Conservation (phyloP, 345 rosid genomes). For the Eucalyptus erythrocorys region DNA sequence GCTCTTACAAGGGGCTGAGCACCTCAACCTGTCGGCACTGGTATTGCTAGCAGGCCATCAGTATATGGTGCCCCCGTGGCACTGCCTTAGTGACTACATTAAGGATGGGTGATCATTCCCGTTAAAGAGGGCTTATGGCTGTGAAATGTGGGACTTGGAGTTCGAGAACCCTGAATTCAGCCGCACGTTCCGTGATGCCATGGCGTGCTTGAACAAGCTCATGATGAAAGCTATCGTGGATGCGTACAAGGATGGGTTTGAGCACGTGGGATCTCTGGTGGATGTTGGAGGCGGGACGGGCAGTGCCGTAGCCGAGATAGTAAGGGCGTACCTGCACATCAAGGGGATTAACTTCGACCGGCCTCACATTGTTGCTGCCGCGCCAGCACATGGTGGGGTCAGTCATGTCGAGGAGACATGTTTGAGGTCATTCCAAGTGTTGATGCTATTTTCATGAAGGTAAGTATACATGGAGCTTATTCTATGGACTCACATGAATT, state of each 20-base stretch:
- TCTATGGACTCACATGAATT: neutral
- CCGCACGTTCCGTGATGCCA: neutral
- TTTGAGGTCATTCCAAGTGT: slow-evolving; percentile 3
- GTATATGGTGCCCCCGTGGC: slow-evolving; percentile 3
- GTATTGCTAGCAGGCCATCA: slow-evolving; percentile 3
- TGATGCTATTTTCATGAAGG: slow-evolving; percentile 5
- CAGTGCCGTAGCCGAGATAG: neutral
- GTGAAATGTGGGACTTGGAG: neutral
- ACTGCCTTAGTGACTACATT: neutral
- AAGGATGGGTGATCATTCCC: neutral
- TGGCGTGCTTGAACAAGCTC: slow-evolving; percentile 1
- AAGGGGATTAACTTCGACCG: slow-evolving; percentile 8
- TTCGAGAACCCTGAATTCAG: neutral
- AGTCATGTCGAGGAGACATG: slow-evolving; percentile 8
- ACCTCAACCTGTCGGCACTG: slow-evolving; percentile 11
- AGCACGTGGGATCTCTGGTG: neutral
- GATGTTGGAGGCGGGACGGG: slow-evolving; percentile 16
- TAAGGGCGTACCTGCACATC: neutral
- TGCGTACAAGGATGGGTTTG: slow-evolving; percentile 1
- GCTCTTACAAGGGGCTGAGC: slow-evolving; percentile 5
- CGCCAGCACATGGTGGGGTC: neutral
- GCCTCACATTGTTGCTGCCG: slow-evolving; percentile 2
- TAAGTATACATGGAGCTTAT: neutral
- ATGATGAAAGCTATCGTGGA: neutral
- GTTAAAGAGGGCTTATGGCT: neutral